Evolutionary conservation across 768 basidiomycete species (phyloP), one percentile per base, ranked within the genome.

Genomic region (Suillus fuscotomentosus): DNA sequence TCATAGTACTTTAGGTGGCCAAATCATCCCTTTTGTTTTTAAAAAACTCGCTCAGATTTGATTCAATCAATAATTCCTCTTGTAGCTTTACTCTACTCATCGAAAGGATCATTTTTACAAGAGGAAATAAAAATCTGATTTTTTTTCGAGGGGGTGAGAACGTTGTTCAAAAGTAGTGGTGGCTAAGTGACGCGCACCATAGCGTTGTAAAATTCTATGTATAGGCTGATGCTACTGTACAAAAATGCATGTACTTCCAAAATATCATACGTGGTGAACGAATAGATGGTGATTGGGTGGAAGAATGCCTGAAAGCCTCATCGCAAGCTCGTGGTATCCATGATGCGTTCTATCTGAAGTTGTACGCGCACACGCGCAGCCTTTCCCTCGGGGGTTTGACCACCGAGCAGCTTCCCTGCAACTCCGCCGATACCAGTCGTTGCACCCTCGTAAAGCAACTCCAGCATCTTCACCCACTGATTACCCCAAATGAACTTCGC

Each of bases 391-490:
- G 85, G 77, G n/a, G 80, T 79, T 51, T 77, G 70, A 0, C 89
- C 90, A 4, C 90, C 90, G 41, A 92, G 82, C 36, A 83, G 73
- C 61, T 73, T 80, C 60, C 70, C 80, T 61, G 42, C 69, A 45
- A 43, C 76, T 67, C 61, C 75, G 53, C 79, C 82, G 61, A 86
- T 77, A 6, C 89, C 88, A 5, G 70, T 73, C 0, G 85, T 90
- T 47, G 85, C 79, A 9, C 88, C 87, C 60, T 88, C 83, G 66
- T 92, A 87, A 15, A 93, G 72, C 15, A 91, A 73, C 31, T 79
- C 82, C 24, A 94, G 80, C 60, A 93, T 75, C 73, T 93, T 93
- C 64, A 87, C 76, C 87, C 90, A 94, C 73, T 94, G 92, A 45
- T 80, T 76, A n/a, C 92, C 92, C 88, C 89, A 94, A 10, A 90